Conservation (phyloP, 306 rosid species). For the Casuarina cunninghamiana region DNA sequence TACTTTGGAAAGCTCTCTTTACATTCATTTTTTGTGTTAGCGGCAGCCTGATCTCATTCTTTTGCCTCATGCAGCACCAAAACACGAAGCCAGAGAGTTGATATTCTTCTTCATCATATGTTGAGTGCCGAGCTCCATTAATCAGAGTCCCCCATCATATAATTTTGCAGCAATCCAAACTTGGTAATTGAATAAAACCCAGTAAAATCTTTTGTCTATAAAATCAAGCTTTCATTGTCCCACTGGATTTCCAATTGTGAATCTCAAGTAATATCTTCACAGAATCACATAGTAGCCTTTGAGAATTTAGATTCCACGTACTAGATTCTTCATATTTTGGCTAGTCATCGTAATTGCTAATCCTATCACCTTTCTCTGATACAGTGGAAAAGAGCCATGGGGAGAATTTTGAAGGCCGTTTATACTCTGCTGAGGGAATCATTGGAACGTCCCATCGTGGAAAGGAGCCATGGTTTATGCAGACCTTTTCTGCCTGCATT, state of each 20-base stretch:
- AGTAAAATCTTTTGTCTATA: neutral
- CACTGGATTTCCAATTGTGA: neutral
- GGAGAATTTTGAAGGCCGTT: neutral
- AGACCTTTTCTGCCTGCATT: neutral
- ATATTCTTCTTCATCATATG: slow-evolving; percentile 92
- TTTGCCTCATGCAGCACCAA: slow-evolving; percentile 66
- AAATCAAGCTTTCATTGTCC: neutral
- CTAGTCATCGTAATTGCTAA: neutral
- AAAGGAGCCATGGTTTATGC: neutral
- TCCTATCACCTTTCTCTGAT: no score
- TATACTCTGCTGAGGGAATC: neutral
- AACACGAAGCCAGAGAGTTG: slow-evolving; percentile 80
- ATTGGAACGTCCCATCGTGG: neutral
- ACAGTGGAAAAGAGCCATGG: neutral
- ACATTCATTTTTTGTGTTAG: slow-evolving; percentile 10
- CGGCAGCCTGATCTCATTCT: slow-evolving; percentile 18
- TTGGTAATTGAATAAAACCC: slow-evolving; percentile 7
- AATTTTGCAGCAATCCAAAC: slow-evolving; percentile 13
- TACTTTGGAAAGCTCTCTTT: slow-evolving; percentile 9
- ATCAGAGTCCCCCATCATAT: slow-evolving; percentile 45
- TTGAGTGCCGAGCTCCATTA: slow-evolving; percentile 76
- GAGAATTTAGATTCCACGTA: no score
- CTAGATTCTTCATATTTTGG: neutral
- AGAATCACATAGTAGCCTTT: no score
- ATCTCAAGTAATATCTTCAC: neutral